These are phyloP conservation scores for Irpex rosettiformis DNA, from an alignment of 1,284 basidiomycete species.

Conservation along the genomic window DNA sequence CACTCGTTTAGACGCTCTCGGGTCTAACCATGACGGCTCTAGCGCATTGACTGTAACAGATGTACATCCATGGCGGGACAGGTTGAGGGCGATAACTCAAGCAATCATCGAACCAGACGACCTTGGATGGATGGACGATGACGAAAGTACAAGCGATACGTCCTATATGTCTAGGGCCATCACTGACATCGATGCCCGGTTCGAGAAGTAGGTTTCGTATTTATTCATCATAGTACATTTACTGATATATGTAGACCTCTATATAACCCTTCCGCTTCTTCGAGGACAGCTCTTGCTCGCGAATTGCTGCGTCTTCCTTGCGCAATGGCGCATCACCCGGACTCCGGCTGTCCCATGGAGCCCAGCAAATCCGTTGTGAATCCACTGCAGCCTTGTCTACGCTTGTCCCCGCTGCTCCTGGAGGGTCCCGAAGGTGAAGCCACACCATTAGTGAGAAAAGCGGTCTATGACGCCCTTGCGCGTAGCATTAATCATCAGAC, in stretches of 20 bases:
- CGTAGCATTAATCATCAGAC: constrained; percentile 48
- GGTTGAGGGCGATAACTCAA: constrained; percentile 30
- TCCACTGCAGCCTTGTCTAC: constrained; percentile 36
- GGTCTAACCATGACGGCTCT: not conserved
- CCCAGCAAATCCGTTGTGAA: constrained; percentile 25
- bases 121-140: constrained; percentile 45
- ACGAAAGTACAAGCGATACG: constrained; percentile 32
- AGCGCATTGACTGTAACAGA: not conserved
- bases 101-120: constrained; percentile 38
- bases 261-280: constrained; percentile 24
- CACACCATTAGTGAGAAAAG: constrained; percentile 41
- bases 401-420: constrained; percentile 40
- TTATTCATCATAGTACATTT: not conserved
- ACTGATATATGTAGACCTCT: constrained; percentile 31
- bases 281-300: constrained; percentile 33
- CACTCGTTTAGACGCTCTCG: not conserved
- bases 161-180: constrained; percentile 24
- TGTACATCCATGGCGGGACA: constrained; percentile 25
- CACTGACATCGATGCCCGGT: constrained; percentile 29
- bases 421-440: constrained; percentile 44
- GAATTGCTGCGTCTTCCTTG: constrained; percentile 40
- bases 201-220: constrained; percentile 34
- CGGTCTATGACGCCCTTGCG: constrained; percentile 40
- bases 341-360: constrained; percentile 28
- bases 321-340: constrained; percentile 37